phyloP scores from a whole-genome alignment of 1,284 basidiomycete species.

The Naganishia liquefaciens region DNA sequence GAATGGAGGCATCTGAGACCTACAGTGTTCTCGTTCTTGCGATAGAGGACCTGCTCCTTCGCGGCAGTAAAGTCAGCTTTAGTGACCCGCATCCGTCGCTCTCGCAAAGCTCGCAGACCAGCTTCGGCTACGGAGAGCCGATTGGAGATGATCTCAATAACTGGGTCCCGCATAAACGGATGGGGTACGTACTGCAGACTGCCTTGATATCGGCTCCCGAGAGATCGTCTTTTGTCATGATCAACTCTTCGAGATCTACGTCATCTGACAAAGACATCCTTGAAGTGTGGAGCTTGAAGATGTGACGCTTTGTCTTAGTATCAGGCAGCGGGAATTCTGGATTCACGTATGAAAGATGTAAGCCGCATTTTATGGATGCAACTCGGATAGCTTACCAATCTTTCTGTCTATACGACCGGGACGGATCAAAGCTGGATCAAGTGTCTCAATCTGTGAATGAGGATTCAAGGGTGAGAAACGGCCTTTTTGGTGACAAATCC shows the following conservation, averaged over 20 bases:
- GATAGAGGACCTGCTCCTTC: conserved; percentile 85
- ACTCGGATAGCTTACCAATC: conserved; percentile 61
- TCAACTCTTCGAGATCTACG: conserved; percentile 94
- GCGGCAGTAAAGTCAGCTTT: conserved; percentile 86
- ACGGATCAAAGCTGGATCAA: conserved; percentile 95
- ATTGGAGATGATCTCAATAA: background rate
- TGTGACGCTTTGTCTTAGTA: conserved; percentile 94
- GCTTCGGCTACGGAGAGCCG: conserved; percentile 66
- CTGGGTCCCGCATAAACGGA: background rate
- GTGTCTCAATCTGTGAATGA: conserved; percentile 81
- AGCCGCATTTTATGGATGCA: background rate
- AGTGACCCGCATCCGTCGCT: conserved; percentile 94
- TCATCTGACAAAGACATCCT: conserved; percentile 91
- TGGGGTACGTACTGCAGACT: conserved; percentile 65
- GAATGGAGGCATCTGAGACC: conserved; percentile 29
- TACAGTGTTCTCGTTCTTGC: conserved; percentile 86
- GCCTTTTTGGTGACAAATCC: background rate
- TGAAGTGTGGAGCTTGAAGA: conserved; percentile 95
- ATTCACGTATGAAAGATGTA: too few relatives aligned
- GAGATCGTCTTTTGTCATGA: conserved; percentile 93
- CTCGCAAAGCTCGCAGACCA: conserved; percentile 87
- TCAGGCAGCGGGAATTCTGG: conserved; percentile 87
- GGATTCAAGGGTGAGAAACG: background rate
- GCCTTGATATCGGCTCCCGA: conserved; percentile 99
- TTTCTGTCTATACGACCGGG: conserved; percentile 98